Percentiles rank a stretch among this genome's conserved stretches.
Evolutionary conservation across 164 flowering plant genomes (phyloP).

Genomic region (Vitis amurensis): DNA sequence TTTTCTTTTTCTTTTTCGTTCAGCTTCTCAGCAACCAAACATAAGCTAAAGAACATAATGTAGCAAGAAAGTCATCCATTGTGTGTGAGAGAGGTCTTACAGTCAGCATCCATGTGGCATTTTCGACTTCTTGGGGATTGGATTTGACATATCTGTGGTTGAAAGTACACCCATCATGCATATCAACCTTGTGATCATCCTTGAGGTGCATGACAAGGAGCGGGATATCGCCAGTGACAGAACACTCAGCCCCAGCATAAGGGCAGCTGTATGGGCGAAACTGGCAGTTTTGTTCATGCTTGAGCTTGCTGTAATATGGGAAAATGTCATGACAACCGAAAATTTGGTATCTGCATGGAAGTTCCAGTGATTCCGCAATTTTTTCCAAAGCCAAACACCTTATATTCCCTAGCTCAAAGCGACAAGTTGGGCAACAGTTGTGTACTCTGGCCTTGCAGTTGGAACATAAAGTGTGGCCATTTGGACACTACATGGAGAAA

Average conservation of each 20-base stretch:
- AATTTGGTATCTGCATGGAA: conserved; percentile 56
- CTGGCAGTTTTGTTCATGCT: conserved; percentile 62
- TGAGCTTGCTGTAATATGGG: conserved; percentile 60
- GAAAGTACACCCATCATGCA: conserved; percentile 72
- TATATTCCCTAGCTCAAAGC: conserved; percentile 65
- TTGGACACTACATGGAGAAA: conserved; percentile 46
- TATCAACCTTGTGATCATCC: conserved; percentile 73
- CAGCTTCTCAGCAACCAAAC: no score
- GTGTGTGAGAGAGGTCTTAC: conserved; percentile 32
- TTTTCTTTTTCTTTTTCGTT: no score
- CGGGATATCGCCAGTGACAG: conserved; percentile 57
- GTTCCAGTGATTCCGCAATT: conserved; percentile 71
- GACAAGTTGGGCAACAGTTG: conserved; percentile 71
- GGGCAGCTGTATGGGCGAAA: conserved; percentile 70
- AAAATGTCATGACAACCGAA: conserved; percentile 61
- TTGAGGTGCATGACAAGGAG: conserved; percentile 59
- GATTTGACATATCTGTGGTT: conserved; percentile 73
- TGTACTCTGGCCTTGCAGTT: conserved; percentile 57
- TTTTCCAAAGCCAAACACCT: conserved; percentile 74
- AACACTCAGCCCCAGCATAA: conserved; percentile 76
- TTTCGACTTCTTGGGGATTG: conserved; percentile 59
- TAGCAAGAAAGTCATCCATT: background rate
- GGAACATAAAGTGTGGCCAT: conserved; percentile 73
- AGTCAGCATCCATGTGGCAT: conserved; percentile 80
- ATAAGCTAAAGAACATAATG: no score